Conservation (phyloP, 257 asterid genomes). For the Thymus quinquecostatus region DNA sequence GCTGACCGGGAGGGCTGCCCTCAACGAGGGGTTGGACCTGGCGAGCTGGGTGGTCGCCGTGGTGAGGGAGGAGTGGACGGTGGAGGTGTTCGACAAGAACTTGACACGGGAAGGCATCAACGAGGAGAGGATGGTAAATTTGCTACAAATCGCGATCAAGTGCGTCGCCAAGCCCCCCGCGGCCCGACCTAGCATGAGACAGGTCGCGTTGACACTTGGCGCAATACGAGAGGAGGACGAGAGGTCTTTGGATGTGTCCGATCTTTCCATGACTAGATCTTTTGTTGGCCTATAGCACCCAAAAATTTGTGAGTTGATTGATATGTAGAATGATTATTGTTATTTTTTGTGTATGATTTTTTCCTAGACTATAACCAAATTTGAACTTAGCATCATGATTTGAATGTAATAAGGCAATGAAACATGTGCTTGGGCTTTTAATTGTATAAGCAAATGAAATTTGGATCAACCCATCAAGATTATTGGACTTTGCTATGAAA, state of each 20-base stretch:
- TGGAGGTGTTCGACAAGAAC: slow-evolving; percentile 66
- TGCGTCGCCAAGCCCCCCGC: slow-evolving; percentile 48
- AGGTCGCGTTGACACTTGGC: slow-evolving; percentile 52
- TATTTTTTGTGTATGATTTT: neutral
- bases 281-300: slow-evolving; percentile 29
- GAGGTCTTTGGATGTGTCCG: slow-evolving; percentile 62
- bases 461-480: neutral
- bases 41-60: slow-evolving; percentile 76
- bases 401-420: slow-evolving; percentile 11
- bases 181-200: slow-evolving; percentile 56
- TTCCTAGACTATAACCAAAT: neutral
- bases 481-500: too few relatives aligned
- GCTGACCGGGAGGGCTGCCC: slow-evolving; percentile 61
- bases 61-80: slow-evolving; percentile 82
- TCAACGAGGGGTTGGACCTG: slow-evolving; percentile 58
- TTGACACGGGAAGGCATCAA: slow-evolving; percentile 63
- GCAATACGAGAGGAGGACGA: slow-evolving; percentile 66
- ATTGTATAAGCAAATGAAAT: neutral
- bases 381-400: neutral
- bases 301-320: too few relatives aligned
- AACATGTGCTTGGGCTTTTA: neutral
- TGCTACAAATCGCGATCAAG: slow-evolving; percentile 63
- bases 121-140: slow-evolving; percentile 71
- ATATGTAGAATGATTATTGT: too few relatives aligned
- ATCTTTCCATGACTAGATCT: slow-evolving; percentile 39